Evolutionary conservation across 306 rosid species (phyloP).

Genomic region (Sicyos baderoa): DNA sequence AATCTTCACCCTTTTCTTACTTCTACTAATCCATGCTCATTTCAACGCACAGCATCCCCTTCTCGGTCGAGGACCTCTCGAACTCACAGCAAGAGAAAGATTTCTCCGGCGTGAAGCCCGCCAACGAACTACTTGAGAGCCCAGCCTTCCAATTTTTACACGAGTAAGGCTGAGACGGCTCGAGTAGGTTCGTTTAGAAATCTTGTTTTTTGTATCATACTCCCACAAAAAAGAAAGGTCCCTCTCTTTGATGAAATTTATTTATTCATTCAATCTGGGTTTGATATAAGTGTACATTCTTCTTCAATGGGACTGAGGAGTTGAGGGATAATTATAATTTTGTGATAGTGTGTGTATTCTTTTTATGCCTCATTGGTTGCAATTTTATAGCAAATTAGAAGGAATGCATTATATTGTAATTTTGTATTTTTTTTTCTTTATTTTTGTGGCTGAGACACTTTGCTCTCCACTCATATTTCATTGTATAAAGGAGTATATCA

Average conservation of each 20-base stretch:
- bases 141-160: constrained; percentile 87
- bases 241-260: constrained; percentile 12
- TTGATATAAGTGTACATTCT: constrained; percentile 15
- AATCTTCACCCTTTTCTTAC: background rate
- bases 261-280: constrained; percentile 21
- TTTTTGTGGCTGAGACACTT: constrained; percentile 17
- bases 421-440: background rate
- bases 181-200: constrained; percentile 27
- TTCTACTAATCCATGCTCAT: constrained; percentile 1
- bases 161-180: constrained; percentile 60
- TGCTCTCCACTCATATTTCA: constrained; percentile 18
- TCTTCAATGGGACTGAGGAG: constrained; percentile 14
- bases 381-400: constrained; percentile 10
- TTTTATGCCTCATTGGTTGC: constrained; percentile 11
- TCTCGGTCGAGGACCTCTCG: constrained; percentile 94
- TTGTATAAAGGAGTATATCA: constrained; percentile 17
- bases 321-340: constrained; percentile 19
- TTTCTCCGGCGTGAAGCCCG: constrained; percentile 71
- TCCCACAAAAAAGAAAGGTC: constrained; percentile 12
- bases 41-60: constrained; percentile 64
- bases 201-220: constrained; percentile 10
- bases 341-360: constrained; percentile 20
- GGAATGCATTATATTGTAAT: background rate
- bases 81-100: constrained; percentile 77
- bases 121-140: constrained; percentile 75